Evolutionary conservation across 768 basidiomycete species (phyloP).

Genomic region (Boletus reticulatus): DNA sequence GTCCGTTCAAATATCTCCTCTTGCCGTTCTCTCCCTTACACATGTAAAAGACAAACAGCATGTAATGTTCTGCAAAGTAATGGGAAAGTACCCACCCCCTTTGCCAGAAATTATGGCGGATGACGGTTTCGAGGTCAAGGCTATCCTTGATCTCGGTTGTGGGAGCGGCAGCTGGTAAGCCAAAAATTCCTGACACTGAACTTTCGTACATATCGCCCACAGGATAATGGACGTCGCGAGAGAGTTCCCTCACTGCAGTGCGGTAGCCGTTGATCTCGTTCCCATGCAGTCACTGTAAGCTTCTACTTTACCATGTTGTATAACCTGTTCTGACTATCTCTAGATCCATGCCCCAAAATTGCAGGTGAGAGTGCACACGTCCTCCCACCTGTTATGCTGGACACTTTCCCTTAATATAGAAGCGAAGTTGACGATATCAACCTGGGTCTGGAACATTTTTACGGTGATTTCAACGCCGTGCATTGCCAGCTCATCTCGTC

Average conservation of each 20-base stretch:
- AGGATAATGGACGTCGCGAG: conserved; percentile 77
- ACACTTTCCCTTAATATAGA: conserved; percentile 36
- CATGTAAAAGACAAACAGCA: conserved; percentile 60
- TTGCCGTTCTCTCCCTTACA: conserved; percentile 9
- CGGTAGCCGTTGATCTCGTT: conserved; percentile 76
- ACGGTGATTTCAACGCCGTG: conserved; percentile 73
- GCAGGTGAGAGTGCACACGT: conserved; percentile 44
- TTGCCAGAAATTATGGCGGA: conserved; percentile 59
- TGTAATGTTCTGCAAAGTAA: conserved; percentile 55
- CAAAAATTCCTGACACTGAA: neutral
- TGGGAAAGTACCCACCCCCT: conserved; percentile 67
- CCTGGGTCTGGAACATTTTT: conserved; percentile 79
- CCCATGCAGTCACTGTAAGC: conserved; percentile 74
- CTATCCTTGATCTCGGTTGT: conserved; percentile 73
- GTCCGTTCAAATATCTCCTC: conserved; percentile 37
- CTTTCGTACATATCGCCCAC: conserved; percentile 9
- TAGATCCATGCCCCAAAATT: conserved; percentile 68
- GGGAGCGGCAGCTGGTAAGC: conserved; percentile 75
- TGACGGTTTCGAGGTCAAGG: conserved; percentile 56
- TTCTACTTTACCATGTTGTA: conserved; percentile 6
- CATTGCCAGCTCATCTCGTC: conserved; percentile 70
- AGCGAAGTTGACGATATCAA: conserved; percentile 86
- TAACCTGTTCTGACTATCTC: conserved; percentile 18
- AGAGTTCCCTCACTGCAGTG: conserved; percentile 66
- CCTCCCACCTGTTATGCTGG: conserved; percentile 1